Evolutionary conservation across 306 rosid genomes (phyloP), one percentile per base, ranked within the genome.

Genomic region (Lotus japonicus): DNA sequence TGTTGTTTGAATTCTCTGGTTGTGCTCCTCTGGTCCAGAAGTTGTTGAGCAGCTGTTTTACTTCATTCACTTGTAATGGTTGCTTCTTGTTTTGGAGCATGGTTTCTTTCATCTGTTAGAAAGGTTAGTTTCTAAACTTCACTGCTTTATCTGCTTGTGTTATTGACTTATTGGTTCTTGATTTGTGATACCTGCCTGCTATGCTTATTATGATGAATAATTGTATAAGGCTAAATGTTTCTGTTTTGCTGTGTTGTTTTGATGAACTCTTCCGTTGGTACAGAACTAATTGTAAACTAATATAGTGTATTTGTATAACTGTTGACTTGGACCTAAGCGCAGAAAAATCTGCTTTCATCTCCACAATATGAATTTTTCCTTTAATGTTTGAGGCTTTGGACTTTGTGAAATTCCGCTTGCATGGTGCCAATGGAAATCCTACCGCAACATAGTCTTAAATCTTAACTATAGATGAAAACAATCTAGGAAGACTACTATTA

Each of bases 121-220:
- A 79, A 77, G 88, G 96, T 89, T 70, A 81, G 85, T 79, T 66
- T 19, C n/a, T 33, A 21, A 50, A 17, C 69, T 50, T 43, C 4
- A 50, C 35, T 58, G 52, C 13, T 33, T 26, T 74, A 7, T 53
- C 7, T 13, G 11, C 44, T 23, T 62, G 10, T 11, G 15, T 60
- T 56, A 38, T 11, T 28, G 33, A 2, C 4, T 28, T 28, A 28
- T 21, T 71, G 17, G 41, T 46, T 60, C 6, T 71, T n/a, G 23
- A 19, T 67, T 55, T 50, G 26, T 72, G 55, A 4, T 50, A 10
- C 58, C 21, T 39, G 4, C 23, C n/a, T 26, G 26, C 8, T 61
- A 18, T 35, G 77, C 46, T 38, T 12, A 13, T 58, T 58, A n/a
- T 18, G 43, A 69, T 10, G 33, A 44, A 31, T 28, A 15, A 48